A percentile compares a stretch with the other conserved stretches of the same genome.
phyloP scores from a whole-genome alignment of 164 flowering plant genomes.

The Sedum album region DNA sequence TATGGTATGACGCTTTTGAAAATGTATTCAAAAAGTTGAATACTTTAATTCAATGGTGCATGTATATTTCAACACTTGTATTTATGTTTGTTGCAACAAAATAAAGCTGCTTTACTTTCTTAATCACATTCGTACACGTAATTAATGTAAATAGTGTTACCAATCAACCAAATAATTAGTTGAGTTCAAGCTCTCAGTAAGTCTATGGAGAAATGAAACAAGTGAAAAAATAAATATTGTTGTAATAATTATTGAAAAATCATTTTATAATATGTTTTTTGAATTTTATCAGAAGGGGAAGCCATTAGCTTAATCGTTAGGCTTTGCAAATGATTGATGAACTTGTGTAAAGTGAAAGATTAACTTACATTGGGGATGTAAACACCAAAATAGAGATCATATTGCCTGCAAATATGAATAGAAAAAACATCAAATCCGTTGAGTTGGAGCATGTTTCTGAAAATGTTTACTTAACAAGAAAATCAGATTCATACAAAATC shows the following conservation, averaged over 20 bases:
- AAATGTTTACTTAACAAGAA: no score
- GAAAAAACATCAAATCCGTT: neutral
- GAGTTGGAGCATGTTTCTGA: no score
- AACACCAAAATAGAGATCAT: slow-evolving; percentile 56
- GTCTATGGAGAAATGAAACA: no score
- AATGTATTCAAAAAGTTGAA: neutral
- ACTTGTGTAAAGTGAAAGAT: neutral
- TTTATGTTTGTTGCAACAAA: neutral
- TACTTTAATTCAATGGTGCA: neutral
- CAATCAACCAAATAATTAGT: neutral
- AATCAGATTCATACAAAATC: slow-evolving; percentile 7
- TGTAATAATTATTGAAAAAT: no score
- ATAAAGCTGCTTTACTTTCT: neutral
- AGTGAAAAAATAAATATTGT: no score
- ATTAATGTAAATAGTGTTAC: neutral
- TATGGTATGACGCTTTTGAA: neutral
- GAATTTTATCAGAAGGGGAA: no score
- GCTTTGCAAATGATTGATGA: neutral
- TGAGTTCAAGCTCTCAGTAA: neutral
- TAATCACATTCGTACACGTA: neutral
- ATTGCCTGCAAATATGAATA: slow-evolving; percentile 39
- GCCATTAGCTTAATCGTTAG: neutral
- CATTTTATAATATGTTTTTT: no score
- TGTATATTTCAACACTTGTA: neutral
- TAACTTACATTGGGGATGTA: slow-evolving; percentile 65